A percentile compares a stretch with the other conserved stretches of the same genome.
Conservation (phyloP, 768 basidiomycete genomes). For the Lactifluus piperatus region DNA sequence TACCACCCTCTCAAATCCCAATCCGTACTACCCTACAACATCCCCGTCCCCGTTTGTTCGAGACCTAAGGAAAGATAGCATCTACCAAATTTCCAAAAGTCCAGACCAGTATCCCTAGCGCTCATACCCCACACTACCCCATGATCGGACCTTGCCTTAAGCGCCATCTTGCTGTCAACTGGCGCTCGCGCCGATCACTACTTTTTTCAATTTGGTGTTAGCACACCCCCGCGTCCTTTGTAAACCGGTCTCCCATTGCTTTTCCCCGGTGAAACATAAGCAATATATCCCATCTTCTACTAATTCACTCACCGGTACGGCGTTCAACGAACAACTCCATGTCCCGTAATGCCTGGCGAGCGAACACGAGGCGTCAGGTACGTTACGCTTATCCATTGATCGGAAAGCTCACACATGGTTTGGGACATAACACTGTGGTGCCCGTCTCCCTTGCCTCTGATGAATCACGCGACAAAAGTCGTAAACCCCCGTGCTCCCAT, state of each 20-base stretch:
- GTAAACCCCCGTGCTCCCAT: not conserved
- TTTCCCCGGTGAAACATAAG: not conserved
- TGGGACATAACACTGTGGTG: not conserved
- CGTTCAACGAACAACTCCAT: not conserved
- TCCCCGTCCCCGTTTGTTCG: slow-evolving; percentile 6
- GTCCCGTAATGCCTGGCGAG: not conserved
- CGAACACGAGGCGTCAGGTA: not conserved
- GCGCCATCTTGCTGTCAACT: slow-evolving; percentile 1
- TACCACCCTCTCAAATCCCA: not conserved
- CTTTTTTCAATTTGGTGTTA: not conserved
- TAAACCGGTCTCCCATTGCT: not conserved
- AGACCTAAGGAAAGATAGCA: not conserved
- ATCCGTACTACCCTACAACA: slow-evolving; percentile 9
- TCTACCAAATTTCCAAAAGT: not conserved
- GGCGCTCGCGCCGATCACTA: not conserved
- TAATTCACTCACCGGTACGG: not conserved
- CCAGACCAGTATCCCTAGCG: slow-evolving; percentile 9
- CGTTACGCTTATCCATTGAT: not conserved
- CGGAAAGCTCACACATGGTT: not conserved
- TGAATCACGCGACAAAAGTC: not conserved
- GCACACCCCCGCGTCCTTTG: not conserved
- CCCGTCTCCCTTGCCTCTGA: not conserved
- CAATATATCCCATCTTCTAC: not conserved
- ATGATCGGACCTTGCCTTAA: slow-evolving; percentile 1
- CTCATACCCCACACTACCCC: slow-evolving; percentile 15